phyloP scores from a whole-genome alignment of 176 grass and related monocot genomes.

The Phyllostachys edulis region DNA sequence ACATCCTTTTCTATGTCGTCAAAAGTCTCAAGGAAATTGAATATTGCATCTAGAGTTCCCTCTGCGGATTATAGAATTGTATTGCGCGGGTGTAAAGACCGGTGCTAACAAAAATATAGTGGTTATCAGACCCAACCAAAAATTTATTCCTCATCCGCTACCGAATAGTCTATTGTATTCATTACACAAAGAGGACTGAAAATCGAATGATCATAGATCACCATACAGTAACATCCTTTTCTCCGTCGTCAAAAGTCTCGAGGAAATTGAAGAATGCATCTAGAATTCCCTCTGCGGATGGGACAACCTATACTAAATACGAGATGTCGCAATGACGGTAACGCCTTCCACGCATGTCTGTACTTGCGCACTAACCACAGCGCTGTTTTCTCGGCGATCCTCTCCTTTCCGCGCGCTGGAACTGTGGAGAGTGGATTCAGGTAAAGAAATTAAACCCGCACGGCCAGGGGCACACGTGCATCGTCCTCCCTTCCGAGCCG shows the following conservation, averaged over 20 bases:
- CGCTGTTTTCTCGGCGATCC: background rate
- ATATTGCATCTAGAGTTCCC: background rate
- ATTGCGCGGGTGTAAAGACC: too few species aligned
- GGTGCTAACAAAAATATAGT: too few species aligned
- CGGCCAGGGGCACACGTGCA: slow-evolving; percentile 12
- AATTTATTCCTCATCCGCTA: too few species aligned
- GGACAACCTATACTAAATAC: background rate
- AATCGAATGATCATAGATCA: background rate
- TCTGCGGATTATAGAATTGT: background rate
- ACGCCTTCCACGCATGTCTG: slow-evolving; percentile 1
- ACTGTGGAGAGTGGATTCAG: background rate
- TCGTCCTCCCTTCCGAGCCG: slow-evolving; percentile 1
- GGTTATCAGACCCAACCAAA: too few species aligned
- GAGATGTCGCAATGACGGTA: slow-evolving; percentile 25
- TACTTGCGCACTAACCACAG: background rate
- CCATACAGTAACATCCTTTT: background rate
- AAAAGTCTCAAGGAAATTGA: background rate
- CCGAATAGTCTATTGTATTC: background rate
- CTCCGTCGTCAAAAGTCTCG: background rate
- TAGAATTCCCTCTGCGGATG: background rate
- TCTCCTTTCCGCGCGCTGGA: background rate
- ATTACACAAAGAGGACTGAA: background rate
- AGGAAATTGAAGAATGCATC: background rate
- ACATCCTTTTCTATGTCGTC: background rate
- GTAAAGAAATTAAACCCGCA: background rate